A percentile compares a stretch with the other conserved stretches of the same genome.
Evolutionary conservation across 768 basidiomycete genomes (phyloP).

Genomic region (Termitomyces sp.): DNA sequence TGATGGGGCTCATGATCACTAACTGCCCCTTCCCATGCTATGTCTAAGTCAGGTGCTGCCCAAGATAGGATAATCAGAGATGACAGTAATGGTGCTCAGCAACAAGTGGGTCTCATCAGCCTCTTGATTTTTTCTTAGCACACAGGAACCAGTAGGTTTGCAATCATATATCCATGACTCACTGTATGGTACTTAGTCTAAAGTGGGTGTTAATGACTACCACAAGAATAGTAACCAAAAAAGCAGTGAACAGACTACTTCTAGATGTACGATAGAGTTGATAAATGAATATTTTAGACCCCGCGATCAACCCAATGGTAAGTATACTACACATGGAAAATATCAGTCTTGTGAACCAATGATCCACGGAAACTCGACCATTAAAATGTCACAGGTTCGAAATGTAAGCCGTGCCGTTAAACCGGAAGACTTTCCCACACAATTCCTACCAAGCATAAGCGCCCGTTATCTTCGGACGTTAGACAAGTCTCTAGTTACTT

Average conservation of each 20-base stretch:
- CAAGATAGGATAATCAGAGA: no score
- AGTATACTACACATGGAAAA: neutral
- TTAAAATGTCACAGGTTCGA: no score
- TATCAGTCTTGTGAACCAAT: neutral
- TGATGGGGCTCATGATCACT: no score
- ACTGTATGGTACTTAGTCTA: no score
- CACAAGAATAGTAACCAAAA: conserved; percentile 7
- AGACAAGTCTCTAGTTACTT: neutral
- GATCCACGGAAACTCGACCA: no score
- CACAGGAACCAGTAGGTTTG: no score
- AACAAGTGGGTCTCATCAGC: no score
- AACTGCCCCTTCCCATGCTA: no score
- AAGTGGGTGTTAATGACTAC: neutral
- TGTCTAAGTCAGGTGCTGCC: no score
- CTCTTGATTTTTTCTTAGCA: no score
- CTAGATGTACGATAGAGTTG: neutral
- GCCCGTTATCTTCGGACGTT: neutral
- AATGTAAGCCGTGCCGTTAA: neutral
- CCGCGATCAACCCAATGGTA: neutral
- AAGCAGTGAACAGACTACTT: neutral
- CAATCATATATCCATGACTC: no score
- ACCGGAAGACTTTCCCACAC: neutral
- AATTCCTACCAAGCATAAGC: neutral
- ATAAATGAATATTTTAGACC: neutral
- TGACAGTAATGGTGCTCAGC: no score